phyloP scores from a whole-genome alignment of 495 filamentous ascomycete genomes.

The Podospora australis region DNA sequence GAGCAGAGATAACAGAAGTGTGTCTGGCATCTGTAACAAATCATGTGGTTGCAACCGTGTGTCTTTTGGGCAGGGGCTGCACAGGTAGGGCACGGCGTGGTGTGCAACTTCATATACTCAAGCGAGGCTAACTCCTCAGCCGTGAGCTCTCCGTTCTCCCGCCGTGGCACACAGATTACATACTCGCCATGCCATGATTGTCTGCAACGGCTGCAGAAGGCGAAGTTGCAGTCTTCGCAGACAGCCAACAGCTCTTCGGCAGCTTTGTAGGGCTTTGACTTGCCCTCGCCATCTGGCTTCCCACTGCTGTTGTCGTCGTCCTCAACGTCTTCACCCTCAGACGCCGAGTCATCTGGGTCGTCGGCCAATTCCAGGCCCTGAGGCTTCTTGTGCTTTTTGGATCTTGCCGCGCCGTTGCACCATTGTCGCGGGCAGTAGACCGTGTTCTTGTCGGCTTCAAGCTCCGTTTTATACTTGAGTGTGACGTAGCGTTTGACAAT shows the following conservation, averaged over 20 bases:
- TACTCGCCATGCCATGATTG: slow-evolving; percentile 88
- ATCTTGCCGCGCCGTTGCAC: slow-evolving; percentile 88
- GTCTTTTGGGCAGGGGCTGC: slow-evolving; percentile 79
- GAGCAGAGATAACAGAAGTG: slow-evolving; percentile 97
- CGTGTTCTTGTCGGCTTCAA: slow-evolving; percentile 85
- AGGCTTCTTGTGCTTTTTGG: slow-evolving; percentile 70
- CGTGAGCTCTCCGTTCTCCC: slow-evolving; percentile 57
- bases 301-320: slow-evolving; percentile 36
- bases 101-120: slow-evolving; percentile 72
- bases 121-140: slow-evolving; percentile 78
- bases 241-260: slow-evolving; percentile 54
- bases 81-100: slow-evolving; percentile 87
- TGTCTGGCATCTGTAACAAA: slow-evolving; percentile 77
- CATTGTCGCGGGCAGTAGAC: slow-evolving; percentile 91
- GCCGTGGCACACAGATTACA: slow-evolving; percentile 51
- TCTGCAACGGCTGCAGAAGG: slow-evolving; percentile 65
- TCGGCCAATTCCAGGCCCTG: slow-evolving; percentile 43
- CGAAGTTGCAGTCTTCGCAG: slow-evolving; percentile 85
- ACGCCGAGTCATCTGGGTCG: slow-evolving; percentile 37
- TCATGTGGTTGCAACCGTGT: slow-evolving; percentile 97
- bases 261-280: slow-evolving; percentile 18
- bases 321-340: no score
- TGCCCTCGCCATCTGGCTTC: slow-evolving; percentile 36
- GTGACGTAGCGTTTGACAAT: slow-evolving; percentile 78
- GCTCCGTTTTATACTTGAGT: slow-evolving; percentile 82